Evolutionary conservation across 768 basidiomycete genomes (phyloP).

Genomic region (Trametes cubensis): DNA sequence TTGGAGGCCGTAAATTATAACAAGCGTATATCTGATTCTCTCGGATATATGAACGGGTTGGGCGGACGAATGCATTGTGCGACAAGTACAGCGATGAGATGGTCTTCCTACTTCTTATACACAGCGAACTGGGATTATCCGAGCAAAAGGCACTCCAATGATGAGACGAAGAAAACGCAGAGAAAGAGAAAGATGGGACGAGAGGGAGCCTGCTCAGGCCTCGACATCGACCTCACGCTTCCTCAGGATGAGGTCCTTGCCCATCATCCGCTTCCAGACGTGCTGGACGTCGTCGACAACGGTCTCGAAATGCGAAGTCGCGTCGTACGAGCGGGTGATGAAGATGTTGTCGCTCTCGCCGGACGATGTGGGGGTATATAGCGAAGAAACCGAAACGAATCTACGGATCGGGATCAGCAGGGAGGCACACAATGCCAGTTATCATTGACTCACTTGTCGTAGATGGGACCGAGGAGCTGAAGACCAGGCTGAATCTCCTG

Average conservation of each 20-base stretch:
- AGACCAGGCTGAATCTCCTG: conserved; percentile 89
- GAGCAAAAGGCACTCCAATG: conserved; percentile 11
- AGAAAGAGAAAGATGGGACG: not conserved
- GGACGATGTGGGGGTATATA: conserved; percentile 85
- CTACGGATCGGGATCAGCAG: conserved; percentile 41
- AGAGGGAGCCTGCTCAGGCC: conserved; percentile 38
- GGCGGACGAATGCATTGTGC: conserved; percentile 18
- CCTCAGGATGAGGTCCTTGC: conserved; percentile 80
- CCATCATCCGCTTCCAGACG: conserved; percentile 89
- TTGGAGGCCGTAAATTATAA: not conserved
- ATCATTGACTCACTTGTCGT: conserved; percentile 83
- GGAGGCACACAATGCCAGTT: too few relatives aligned
- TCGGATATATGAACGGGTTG: too few relatives aligned
- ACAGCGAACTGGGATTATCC: conserved; percentile 14
- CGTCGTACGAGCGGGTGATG: conserved; percentile 97
- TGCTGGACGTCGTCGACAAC: conserved; percentile 97
- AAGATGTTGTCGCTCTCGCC: conserved; percentile 90
- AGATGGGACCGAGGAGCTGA: conserved; percentile 86
- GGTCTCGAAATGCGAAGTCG: conserved; percentile 98
- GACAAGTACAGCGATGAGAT: conserved; percentile 27
- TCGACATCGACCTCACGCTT: conserved; percentile 78
- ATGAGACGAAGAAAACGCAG: conserved; percentile 6
- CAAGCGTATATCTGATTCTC: not conserved
- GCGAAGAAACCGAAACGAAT: conserved; percentile 85
- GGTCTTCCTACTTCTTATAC: conserved; percentile 25